Evolutionary conservation across 1,284 basidiomycete genomes (phyloP), one percentile per base, ranked within the genome.

Genomic region (Leccinum pachyderme): DNA sequence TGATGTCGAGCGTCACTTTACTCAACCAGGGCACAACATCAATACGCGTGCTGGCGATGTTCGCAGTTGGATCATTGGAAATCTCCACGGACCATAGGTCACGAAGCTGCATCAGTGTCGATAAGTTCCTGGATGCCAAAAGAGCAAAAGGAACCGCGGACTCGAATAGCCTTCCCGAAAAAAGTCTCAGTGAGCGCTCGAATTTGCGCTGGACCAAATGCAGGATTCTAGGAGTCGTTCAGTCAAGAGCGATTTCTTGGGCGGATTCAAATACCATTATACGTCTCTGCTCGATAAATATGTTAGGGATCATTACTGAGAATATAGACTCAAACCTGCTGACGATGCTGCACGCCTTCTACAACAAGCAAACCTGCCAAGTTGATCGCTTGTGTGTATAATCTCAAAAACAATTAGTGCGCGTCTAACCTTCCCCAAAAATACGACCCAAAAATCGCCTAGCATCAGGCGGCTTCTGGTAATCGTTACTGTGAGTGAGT

Each of bases 1-100:
- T 89, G 24, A 88, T 75, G 61, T 90, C 87, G 35, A 89, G 71
- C 0, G 87, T 87, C 54, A 77, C 74, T 52, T 76, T 77, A 45
- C 75, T 81, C 12, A 89, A 68, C 75, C 81, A 84, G 0, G 76
- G 68, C 3, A 84, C 68, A 3, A 81, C 76, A 53, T 90, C 81
- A 25, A 82, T 65, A 3, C 62, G 67, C 13, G 45, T 31, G 0
- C 55, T 32, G 8, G 46, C 37, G 9, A 51, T 51, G 6, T 39
- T 35, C 22, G 65, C 72, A 27, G 39, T 32, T n/a, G 53, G 39
- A 29, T 62, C 54, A 56, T 69, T 67, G n/a, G 60, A 52, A 25
- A 71, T 60, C 52, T 78, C 69, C 2, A 58, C 49, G 3, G 59
- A 63, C 79, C 75, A 81, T 22, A 77, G 59, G 57, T 82, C 77